These are phyloP conservation scores for Amylostereum areolatum DNA, from an alignment of 1,284 basidiomycete genomes.

Conservation along the genomic window DNA sequence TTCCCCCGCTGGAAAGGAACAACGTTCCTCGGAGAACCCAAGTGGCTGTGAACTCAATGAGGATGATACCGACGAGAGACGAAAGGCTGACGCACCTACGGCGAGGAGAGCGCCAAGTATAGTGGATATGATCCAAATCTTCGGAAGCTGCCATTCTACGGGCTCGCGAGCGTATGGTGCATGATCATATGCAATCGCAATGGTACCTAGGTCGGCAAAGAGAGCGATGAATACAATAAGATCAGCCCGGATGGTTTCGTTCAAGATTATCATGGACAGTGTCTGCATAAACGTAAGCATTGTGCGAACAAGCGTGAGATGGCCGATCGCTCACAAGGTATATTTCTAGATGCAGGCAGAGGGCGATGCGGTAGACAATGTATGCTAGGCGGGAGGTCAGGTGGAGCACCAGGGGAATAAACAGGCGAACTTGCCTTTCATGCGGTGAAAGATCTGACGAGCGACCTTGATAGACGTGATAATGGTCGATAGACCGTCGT, in stretches of 20 bases:
- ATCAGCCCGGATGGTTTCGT: slow-evolving; percentile 49
- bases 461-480: slow-evolving; percentile 53
- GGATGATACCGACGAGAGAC: not conserved
- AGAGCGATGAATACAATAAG: slow-evolving; percentile 52
- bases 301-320: not conserved
- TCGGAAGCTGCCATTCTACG: slow-evolving; percentile 53
- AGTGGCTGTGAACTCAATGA: slow-evolving; percentile 29
- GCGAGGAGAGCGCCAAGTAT: slow-evolving; percentile 25
- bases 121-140: slow-evolving; percentile 49
- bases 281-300: slow-evolving; percentile 10
- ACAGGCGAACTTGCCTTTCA: slow-evolving; percentile 42
- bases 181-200: slow-evolving; percentile 45
- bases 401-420: slow-evolving; percentile 20
- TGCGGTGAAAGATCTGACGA: slow-evolving; percentile 52
- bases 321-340: slow-evolving; percentile 25
- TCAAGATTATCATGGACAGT: slow-evolving; percentile 42
- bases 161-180: slow-evolving; percentile 41
- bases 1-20: slow-evolving; percentile 38
- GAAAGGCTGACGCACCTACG: not conserved
- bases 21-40: slow-evolving; percentile 48
- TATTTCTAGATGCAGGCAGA: slow-evolving; percentile 51
- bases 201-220: slow-evolving; percentile 45
- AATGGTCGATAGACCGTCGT: slow-evolving; percentile 26
- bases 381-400: slow-evolving; percentile 9
- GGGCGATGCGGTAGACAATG: slow-evolving; percentile 33